Evolutionary conservation across 768 basidiomycete species (phyloP), one percentile per base, ranked within the genome.

Genomic region (Amanita rubescens): DNA sequence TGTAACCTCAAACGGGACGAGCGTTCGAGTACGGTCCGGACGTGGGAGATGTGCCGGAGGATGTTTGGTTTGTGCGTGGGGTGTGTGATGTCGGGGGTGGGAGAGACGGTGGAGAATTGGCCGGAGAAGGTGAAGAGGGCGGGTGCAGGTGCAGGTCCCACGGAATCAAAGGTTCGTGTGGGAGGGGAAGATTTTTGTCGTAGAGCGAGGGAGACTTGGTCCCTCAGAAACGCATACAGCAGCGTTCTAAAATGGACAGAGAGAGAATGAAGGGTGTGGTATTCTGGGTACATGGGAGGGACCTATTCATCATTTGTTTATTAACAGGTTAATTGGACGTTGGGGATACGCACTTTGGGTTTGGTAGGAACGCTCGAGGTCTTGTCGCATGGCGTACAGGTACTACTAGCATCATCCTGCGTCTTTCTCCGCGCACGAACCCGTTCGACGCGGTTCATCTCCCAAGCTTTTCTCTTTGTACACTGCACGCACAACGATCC

Each of bases 401-500:
- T n/a, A n/a, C n/a, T n/a, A 54, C n/a, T n/a, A n/a, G n/a, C n/a
- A n/a, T 58, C 51, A 33, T 41, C 24, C 35, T 51, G 30, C 12
- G 44, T 19, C 33, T 11, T 24, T n/a, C 15, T 11, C 12, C 7
- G 37, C 30, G 19, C 54, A 30, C 52, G 54, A 30, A 55, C 42
- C 37, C 9, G 35, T 27, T 22, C 50, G 33, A 48, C 19, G 30
- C 25, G n/a, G 30, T 33, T 32, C 12, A 38, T 17, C 20, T 38
- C 15, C 37, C 24, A 7, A 32, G 42, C 39, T 41, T 47, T 56
- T 37, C 53, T 38, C 35, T 20, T 51, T 33, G 19, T 17, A 46
- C 49, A 58, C 48, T 48, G 55, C 41, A 41, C 35, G 30, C 52
- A 55, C 20, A 53, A 53, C 47, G 39, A 39, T 54, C 49, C 45